Conservation (phyloP, 2,329 filamentous ascomycete genomes). For the Leptographium flavum region DNA sequence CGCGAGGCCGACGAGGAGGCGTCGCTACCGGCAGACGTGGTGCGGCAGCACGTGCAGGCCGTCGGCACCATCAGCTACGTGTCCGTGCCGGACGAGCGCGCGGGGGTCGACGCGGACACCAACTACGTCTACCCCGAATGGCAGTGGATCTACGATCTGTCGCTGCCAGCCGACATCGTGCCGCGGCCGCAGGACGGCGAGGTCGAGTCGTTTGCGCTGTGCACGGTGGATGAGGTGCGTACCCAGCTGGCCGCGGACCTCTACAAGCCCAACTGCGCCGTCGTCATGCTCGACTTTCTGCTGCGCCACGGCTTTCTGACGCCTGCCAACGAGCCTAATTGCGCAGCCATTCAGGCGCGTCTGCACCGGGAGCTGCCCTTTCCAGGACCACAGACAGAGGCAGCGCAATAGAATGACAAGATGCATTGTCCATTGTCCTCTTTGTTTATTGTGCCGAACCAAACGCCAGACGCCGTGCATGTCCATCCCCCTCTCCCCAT, state of each 20-base stretch:
- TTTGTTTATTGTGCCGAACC: background rate
- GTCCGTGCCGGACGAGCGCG: constrained; percentile 59
- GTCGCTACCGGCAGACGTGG: constrained; percentile 54
- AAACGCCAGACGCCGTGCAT: background rate
- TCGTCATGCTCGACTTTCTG: constrained; percentile 81
- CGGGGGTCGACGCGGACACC: constrained; percentile 65
- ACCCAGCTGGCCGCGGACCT: constrained; percentile 53
- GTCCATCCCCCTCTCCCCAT: background rate
- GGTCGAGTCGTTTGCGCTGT: constrained; percentile 71
- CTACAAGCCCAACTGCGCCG: constrained; percentile 87
- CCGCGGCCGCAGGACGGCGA: constrained; percentile 77
- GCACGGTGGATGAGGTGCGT: constrained; percentile 57
- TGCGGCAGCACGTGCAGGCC: constrained; percentile 43
- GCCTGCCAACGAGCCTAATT: constrained; percentile 62
- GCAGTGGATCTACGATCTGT: constrained; percentile 83
- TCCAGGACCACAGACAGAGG: constrained; percentile 42
- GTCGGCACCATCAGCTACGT: constrained; percentile 72
- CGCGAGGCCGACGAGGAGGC: constrained; percentile 87
- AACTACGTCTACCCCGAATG: constrained; percentile 79
- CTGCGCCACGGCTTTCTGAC: constrained; percentile 72
- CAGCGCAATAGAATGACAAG: too few relatives aligned
- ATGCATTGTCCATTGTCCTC: background rate
- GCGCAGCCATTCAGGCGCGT: constrained; percentile 58
- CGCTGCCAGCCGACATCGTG: constrained; percentile 46
- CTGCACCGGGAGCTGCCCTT: constrained; percentile 73